These are phyloP conservation scores for Cytospora piceae DNA, from an alignment of 2,329 filamentous ascomycete genomes.

Conservation along the genomic window DNA sequence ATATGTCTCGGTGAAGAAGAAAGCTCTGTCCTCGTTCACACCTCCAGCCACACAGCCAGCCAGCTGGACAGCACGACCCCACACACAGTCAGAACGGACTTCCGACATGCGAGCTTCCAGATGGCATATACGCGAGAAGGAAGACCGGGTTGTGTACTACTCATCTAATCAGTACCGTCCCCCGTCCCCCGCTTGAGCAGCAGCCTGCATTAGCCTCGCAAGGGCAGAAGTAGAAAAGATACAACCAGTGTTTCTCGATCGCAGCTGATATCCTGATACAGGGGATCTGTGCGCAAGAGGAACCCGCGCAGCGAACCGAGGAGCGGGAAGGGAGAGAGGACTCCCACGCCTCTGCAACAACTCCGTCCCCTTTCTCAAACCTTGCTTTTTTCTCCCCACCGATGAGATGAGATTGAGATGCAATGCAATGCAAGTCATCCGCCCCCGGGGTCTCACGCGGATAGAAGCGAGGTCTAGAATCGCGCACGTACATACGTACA, in stretches of 20 bases:
- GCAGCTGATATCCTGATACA: neutral
- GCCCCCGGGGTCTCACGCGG: neutral
- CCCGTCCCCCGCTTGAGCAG: neutral
- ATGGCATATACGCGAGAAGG: neutral
- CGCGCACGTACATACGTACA: neutral
- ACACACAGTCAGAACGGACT: no score
- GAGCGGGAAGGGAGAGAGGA: neutral
- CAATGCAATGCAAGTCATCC: constrained; percentile 3
- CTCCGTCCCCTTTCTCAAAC: neutral
- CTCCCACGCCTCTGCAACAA: neutral
- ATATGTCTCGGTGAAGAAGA: no score
- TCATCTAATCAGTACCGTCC: no score
- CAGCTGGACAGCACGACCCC: no score
- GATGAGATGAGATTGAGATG: neutral
- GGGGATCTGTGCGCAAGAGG: neutral
- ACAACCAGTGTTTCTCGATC: neutral
- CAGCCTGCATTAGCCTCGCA: constrained; percentile 1
- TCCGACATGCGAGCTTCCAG: no score
- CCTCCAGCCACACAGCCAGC: no score
- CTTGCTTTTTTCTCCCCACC: neutral
- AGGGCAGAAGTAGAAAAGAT: neutral
- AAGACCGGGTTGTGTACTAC: neutral
- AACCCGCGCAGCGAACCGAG: neutral
- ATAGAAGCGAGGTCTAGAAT: neutral
- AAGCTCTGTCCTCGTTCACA: no score